Evolutionary conservation across 805 yeast species (phyloP).

Genomic region (Clavispora fructus): DNA sequence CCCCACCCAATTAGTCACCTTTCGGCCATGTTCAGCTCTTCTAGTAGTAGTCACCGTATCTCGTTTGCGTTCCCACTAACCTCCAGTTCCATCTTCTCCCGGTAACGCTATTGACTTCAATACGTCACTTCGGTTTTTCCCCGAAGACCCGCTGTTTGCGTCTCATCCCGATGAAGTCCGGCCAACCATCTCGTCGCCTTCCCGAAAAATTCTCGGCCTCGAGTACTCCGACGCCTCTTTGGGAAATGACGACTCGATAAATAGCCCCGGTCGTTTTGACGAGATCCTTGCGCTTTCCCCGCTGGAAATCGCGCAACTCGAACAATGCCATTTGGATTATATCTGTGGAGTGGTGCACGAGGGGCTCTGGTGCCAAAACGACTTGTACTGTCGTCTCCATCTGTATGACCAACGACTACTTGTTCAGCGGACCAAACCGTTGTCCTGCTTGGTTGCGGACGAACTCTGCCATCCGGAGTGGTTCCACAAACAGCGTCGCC

Average conservation of each 20-base stretch:
- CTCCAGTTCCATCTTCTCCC: not conserved
- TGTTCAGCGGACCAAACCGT: slow-evolving; percentile 9
- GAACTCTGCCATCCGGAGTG: slow-evolving; percentile 8
- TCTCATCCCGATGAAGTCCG: not conserved
- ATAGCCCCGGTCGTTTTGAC: slow-evolving; percentile 6
- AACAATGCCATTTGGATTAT: slow-evolving; percentile 11
- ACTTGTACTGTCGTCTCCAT: slow-evolving; percentile 10
- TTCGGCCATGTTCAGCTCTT: not conserved
- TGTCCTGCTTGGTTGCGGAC: slow-evolving; percentile 7
- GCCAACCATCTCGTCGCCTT: not conserved
- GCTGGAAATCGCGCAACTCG: slow-evolving; percentile 8
- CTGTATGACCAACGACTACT: slow-evolving; percentile 9
- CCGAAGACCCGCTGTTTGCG: not conserved
- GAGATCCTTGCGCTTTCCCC: slow-evolving; percentile 9
- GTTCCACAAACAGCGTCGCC: slow-evolving; percentile 9
- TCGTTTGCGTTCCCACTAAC: not conserved
- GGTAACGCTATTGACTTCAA: not conserved
- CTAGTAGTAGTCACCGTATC: not conserved
- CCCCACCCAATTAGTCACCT: too few species aligned
- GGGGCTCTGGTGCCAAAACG: slow-evolving; percentile 8
- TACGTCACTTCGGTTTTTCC: not conserved
- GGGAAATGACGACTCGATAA: not conserved
- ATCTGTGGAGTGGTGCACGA: slow-evolving; percentile 11
- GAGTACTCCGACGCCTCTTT: not conserved
- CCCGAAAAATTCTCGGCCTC: not conserved